Base-by-base conservation (phyloP, 441 rosid species). In the Melastoma candidum region DNA sequence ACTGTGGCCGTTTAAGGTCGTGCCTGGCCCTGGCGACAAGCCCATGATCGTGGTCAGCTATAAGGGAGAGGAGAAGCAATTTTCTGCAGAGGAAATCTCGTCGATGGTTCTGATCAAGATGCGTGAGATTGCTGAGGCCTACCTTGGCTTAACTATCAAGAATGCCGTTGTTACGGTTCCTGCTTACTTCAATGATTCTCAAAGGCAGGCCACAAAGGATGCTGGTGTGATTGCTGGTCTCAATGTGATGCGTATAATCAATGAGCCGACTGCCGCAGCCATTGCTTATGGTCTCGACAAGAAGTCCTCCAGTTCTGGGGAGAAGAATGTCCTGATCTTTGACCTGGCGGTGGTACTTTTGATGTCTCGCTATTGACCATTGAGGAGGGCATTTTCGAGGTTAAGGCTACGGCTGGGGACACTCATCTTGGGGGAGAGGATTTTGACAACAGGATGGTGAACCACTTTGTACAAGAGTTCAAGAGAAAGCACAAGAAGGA, bases 101-200 rank as follows among this genome's bases (percentile, higher is more conserved):
- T 50, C 63, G 11, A 59, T 59, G 63, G 63, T 59, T 14, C 63
- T 59, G 48, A 59, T 29, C 3, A 59, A 59, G 56, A 59, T 59
- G 63, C 63, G 63, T 27, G 63, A 59, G 63, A 59, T 59, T 11
- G 63, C 63, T 0, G 63, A 59, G 47, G 63, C 63, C 11, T 59
- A 44, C 51, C 46, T 59, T 11, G 63, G 63, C 17, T 10, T 17
- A 7, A 51, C 57, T 7, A 6, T 51, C 11, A 59, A 59, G 10
- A 59, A 59, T 51, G 63, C 63, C 1, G 63, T 59, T 17, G 63
- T 59, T 43, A 50, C 63, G 1, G 63, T 59, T 7, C 63, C 63
- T 12, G 63, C 63, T 3, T 50, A 59, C 56, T 44, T 59, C 56
- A 59, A 59, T 29, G 56, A 59, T 49, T 59, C 63, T 4, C 63